phyloP scores from a whole-genome alignment of 2,329 filamentous ascomycete species.

The Pezicula carpinea region DNA sequence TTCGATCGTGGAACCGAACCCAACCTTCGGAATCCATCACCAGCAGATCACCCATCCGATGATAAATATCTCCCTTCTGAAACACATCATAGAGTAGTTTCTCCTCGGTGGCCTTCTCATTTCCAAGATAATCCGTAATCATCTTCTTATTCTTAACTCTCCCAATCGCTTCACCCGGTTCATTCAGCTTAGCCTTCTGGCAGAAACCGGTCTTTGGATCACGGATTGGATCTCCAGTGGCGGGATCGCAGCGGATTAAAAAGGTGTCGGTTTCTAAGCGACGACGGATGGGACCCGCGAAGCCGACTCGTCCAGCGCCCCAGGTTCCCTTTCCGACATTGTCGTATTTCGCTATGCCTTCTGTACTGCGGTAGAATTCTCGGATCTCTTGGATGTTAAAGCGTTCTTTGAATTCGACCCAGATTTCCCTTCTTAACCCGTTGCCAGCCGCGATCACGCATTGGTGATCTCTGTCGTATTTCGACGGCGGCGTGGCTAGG shows the following conservation, averaged over 20 bases:
- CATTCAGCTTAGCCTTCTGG: slow-evolving; percentile 29
- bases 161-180: slow-evolving; percentile 41
- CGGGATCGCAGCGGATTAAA: slow-evolving; percentile 35
- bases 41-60: slow-evolving; percentile 40
- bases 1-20: slow-evolving; percentile 41
- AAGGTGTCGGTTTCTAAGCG: slow-evolving; percentile 36
- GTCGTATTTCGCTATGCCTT: slow-evolving; percentile 40
- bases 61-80: slow-evolving; percentile 39
- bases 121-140: slow-evolving; percentile 37
- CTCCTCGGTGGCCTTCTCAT: slow-evolving; percentile 36
- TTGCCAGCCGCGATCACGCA: slow-evolving; percentile 42
- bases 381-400: slow-evolving; percentile 40
- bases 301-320: slow-evolving; percentile 39
- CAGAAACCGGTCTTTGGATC: slow-evolving; percentile 41
- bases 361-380: slow-evolving; percentile 43
- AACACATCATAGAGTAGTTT: slow-evolving; percentile 40
- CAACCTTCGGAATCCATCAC: slow-evolving; percentile 36
- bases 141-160: slow-evolving; percentile 34
- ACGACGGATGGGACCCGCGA: slow-evolving; percentile 35
- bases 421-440: slow-evolving; percentile 42
- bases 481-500: slow-evolving; percentile 36
- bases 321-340: slow-evolving; percentile 36
- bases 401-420: slow-evolving; percentile 39
- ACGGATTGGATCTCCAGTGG: slow-evolving; percentile 11
- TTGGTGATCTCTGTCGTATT: slow-evolving; percentile 38